Evolutionary conservation across 2,329 filamentous ascomycete species (phyloP).

Genomic region (Whalleya microplaca): DNA sequence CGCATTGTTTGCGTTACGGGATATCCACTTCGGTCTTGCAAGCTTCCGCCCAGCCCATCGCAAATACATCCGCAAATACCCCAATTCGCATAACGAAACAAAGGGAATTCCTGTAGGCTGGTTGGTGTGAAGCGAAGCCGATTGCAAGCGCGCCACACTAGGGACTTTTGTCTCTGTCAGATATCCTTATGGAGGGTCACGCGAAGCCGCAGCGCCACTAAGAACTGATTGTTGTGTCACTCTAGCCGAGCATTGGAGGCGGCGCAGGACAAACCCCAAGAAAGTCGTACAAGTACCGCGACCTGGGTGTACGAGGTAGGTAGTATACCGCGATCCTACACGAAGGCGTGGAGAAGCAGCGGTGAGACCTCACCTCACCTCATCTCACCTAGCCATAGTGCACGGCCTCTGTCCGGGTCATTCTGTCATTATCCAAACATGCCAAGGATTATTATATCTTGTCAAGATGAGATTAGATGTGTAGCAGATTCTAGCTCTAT

Average conservation of each 20-base stretch:
- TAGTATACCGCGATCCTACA: neutral
- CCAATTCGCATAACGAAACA: constrained; percentile 5
- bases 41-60: constrained; percentile 2
- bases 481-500: constrained; percentile 1
- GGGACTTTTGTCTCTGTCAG: neutral
- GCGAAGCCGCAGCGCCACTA: constrained; percentile 15
- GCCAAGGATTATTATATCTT: constrained; percentile 14
- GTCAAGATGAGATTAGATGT: constrained; percentile 2
- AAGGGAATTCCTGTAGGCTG: constrained; percentile 4
- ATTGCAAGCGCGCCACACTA: constrained; percentile 15
- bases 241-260: neutral
- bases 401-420: neutral
- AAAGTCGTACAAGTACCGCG: neutral
- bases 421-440: constrained; percentile 1
- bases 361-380: constrained; percentile 20
- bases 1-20: neutral
- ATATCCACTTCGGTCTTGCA: neutral
- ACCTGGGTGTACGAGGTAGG: neutral
- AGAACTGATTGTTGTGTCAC: neutral
- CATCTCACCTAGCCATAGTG: neutral
- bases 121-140: constrained; percentile 16
- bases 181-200: constrained; percentile 3
- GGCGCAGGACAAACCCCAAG: neutral
- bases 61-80: too few relatives aligned
- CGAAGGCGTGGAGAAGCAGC: constrained; percentile 16